phyloP scores from a whole-genome alignment of 768 basidiomycete species.

The Pisolithus sp. region DNA sequence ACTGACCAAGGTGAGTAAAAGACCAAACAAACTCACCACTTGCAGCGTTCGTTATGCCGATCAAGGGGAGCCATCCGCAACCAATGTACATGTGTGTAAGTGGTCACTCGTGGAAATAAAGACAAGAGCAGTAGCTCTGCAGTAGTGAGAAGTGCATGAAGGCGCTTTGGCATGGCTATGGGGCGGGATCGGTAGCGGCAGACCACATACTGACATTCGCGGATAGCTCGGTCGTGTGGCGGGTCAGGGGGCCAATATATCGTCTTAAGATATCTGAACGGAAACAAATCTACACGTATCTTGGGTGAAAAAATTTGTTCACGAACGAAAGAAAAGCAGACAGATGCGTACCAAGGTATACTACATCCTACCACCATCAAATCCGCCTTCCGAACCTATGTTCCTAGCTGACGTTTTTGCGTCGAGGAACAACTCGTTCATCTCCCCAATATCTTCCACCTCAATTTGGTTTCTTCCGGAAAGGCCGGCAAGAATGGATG shows the following conservation, averaged over 20 bases:
- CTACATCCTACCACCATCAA: slow-evolving; percentile 28
- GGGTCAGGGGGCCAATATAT: not conserved
- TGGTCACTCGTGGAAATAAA: too few species aligned
- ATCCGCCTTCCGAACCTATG: slow-evolving; percentile 37
- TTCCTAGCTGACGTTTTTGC: slow-evolving; percentile 73
- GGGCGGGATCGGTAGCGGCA: not conserved
- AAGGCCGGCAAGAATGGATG: slow-evolving; percentile 76
- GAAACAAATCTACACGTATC: slow-evolving; percentile 5
- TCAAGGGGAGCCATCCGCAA: too few species aligned
- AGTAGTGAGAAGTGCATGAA: not conserved
- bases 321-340: not conserved
- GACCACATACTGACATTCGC: not conserved
- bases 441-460: slow-evolving; percentile 86
- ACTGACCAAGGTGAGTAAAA: too few species aligned
- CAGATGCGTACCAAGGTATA: slow-evolving; percentile 4
- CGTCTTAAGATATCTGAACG: slow-evolving; percentile 1
- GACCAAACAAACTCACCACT: too few species aligned
- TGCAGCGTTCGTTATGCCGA: too few species aligned
- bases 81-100: too few species aligned
- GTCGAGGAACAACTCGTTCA: slow-evolving; percentile 92
- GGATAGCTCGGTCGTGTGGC: not conserved
- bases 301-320: not conserved
- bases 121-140: too few species aligned
- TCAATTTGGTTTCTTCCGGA: slow-evolving; percentile 77
- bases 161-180: not conserved